Conservation (phyloP, 345 rosid species). For the Nephelium lappaceum region DNA sequence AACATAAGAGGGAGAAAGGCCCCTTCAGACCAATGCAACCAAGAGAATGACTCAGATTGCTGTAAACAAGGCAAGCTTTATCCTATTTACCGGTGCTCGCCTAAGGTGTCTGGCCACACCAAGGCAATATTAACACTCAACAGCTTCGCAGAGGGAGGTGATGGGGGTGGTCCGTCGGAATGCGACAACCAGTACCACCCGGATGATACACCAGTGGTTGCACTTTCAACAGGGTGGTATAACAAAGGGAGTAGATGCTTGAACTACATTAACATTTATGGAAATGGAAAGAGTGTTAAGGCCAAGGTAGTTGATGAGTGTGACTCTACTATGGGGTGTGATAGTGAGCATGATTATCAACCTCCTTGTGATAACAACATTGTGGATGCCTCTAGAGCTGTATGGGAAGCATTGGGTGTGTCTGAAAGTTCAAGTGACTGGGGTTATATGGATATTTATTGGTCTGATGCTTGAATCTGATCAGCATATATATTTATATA, state of each 20-base stretch:
- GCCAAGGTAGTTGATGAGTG: slow-evolving; percentile 40
- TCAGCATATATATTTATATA: no score
- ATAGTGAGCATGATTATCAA: slow-evolving; percentile 29
- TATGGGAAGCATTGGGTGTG: slow-evolving; percentile 32
- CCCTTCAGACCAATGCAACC: slow-evolving; percentile 13
- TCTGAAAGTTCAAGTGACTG: background rate
- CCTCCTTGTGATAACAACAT: slow-evolving; percentile 34
- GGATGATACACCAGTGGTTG: slow-evolving; percentile 22
- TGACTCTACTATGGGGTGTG: slow-evolving; percentile 32
- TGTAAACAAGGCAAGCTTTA: slow-evolving; percentile 19
- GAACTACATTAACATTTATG: slow-evolving; percentile 23
- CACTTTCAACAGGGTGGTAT: slow-evolving; percentile 45
- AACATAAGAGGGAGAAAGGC: slow-evolving; percentile 28
- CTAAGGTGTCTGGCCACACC: slow-evolving; percentile 8
- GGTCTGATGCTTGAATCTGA: slow-evolving; percentile 25
- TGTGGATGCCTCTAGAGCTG: slow-evolving; percentile 39
- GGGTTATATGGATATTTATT: slow-evolving; percentile 20
- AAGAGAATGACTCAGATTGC: slow-evolving; percentile 18
- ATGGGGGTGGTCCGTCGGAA: slow-evolving; percentile 33
- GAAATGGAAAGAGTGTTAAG: slow-evolving; percentile 23
- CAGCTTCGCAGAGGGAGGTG: slow-evolving; percentile 20
- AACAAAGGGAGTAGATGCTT: slow-evolving; percentile 26
- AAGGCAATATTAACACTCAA: slow-evolving; percentile 28
- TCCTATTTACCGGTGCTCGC: slow-evolving; percentile 24
- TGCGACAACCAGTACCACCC: slow-evolving; percentile 32